Evolutionary conservation across 768 basidiomycete genomes (phyloP), one percentile per base, ranked within the genome.

Genomic region (Mycena leptocephala): DNA sequence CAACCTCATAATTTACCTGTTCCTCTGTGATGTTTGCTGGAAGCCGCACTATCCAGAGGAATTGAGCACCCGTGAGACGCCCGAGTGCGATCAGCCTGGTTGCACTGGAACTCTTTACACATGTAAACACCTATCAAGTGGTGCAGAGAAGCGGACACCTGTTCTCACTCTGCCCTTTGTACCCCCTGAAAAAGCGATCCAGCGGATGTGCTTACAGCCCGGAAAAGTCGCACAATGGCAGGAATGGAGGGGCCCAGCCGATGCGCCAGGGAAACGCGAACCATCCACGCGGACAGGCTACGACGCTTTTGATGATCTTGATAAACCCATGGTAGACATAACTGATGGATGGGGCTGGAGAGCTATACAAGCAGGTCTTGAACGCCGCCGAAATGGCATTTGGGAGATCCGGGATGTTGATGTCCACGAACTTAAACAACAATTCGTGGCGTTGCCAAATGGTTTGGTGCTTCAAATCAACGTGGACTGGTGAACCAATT

Each of bases 291-390:
- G 24, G 14, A 64, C 24, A 13, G 80, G 76, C 13, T 70, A 51
- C 24, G 59, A 55, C 13, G 74, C 77, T 4, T 78, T 76, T 26
- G 10, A 10, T 3, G 66, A 79, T 26, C 74, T 55, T 0, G 32
- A n/a, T n/a, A n/a, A n/a, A n/a, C n/a, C n/a, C n/a, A n/a, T n/a
- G n/a, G n/a, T n/a, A n/a, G n/a, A n/a, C n/a, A n/a, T n/a, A n/a
- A n/a, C 67, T 61, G 81, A 84, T 58, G 82, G 80, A 8, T 83
- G 80, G 80, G n/a, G 80, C 0, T 84, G 83, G 83, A 28, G 80
- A 22, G 66, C 78, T 0, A 70, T 80, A 0, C 79, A 53, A 24
- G n/a, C 51, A 10, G 51, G 51, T 8, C n/a, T 53, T 2, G 51
- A 53, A 24, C 51, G 51, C 26, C 51, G 51, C 4, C 51, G 51